Base-by-base conservation (phyloP, 2,329 filamentous ascomycete species). In the Phaeosphaeriaceae sp. region DNA sequence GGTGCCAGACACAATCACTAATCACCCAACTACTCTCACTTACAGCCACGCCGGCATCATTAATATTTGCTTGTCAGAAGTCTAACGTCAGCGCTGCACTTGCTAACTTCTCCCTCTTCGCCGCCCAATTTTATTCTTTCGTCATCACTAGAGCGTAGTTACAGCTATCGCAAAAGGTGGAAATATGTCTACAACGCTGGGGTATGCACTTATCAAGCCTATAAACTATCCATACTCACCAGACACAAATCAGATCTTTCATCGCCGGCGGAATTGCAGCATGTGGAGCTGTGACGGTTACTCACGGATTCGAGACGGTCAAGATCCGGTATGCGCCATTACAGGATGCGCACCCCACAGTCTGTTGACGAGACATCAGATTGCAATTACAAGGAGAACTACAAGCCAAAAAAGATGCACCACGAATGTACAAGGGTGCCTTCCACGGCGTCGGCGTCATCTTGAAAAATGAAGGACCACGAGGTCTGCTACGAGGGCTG, bases 361-460 rank as follows among this genome's bases (percentile, higher is more conserved):
- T 16, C 21, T 35, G 52, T 62, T 70, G 54, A 70, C 56, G 34
- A 42, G 38, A 21, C 21, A 30, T 50, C 72, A 92, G 91, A 67
- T 86, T 99, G 83, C 94, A 99, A 79, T 77, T 99, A 46, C 94
- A 99, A 76, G 94, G 94, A 74, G 94, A 99, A 76, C 84, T 99
- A 46, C 91, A 97, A 70, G 81, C 87, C 49, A 96, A 92, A 72
- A 86, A 86, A 62, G 86, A 92, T 71, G 90, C 93, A 50, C 88
- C 89, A 60, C 89, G 91, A 67, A 83, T 95, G 77, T 99, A 99
- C 79, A 87, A 84, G 56, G 94, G 94, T 28, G 93, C 95, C 23
- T 77, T 97, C 60, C 94, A 99, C 72, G 94, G 92, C 60, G 89
- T 97, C 44, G 84, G 85, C 54, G 90, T 96, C 62, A 97, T 99